These are phyloP conservation scores for Physcomitrium patens DNA, from an alignment of 225 moss, liverwort and hornwort genomes.

Conservation along the genomic window DNA sequence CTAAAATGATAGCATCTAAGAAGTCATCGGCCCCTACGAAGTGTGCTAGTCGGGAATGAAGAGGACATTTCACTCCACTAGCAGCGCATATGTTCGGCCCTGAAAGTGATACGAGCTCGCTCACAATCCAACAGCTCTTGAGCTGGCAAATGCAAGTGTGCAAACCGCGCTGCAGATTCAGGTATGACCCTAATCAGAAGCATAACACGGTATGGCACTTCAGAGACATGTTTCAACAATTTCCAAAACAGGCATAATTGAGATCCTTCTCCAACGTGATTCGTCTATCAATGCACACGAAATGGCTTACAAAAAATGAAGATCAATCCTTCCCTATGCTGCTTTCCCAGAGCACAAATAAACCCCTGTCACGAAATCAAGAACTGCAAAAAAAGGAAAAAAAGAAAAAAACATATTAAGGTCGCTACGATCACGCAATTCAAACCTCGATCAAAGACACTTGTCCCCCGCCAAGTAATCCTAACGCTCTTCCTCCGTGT, in stretches of 20 bases:
- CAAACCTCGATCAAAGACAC: not conserved
- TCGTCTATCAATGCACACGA: not conserved
- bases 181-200: not conserved
- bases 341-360: not conserved
- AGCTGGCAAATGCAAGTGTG: not conserved
- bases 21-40: not conserved
- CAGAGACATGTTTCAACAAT: not conserved
- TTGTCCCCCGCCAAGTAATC: not conserved
- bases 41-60: not conserved
- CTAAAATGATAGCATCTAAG: not conserved
- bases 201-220: slow-evolving; percentile 23
- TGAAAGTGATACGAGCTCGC: not conserved
- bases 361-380: no score
- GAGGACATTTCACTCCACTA: slow-evolving; percentile 3
- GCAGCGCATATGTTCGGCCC: not conserved
- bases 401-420: not conserved
- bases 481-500: not conserved
- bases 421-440: not conserved
- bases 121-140: slow-evolving; percentile 14
- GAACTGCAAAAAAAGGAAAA: no score
- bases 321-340: slow-evolving; percentile 20
- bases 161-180: not conserved
- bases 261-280: not conserved
- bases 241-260: not conserved
- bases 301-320: not conserved